These are phyloP conservation scores for Mycena pura DNA, from an alignment of 768 basidiomycete species.

Conservation along the genomic window DNA sequence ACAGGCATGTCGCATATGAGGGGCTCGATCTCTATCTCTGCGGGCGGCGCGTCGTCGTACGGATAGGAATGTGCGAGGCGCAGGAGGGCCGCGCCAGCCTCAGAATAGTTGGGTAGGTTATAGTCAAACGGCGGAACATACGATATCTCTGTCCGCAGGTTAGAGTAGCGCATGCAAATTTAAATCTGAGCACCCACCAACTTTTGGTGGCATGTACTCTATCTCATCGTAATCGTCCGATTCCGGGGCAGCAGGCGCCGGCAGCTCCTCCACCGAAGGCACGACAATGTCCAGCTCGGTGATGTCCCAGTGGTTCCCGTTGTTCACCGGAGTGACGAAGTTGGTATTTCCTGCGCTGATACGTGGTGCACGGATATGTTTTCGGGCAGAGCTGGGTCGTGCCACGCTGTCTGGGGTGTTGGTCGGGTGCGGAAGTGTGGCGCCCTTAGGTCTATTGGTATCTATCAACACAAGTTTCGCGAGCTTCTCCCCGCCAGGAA, in stretches of 20 bases:
- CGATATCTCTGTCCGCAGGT: conserved; percentile 42
- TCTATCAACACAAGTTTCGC: conserved; percentile 36
- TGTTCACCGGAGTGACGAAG: conserved; percentile 72
- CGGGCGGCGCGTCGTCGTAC: conserved; percentile 38
- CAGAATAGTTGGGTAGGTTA: conserved; percentile 50
- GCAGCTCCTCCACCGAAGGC: conserved; percentile 30
- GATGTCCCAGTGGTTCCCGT: conserved; percentile 79
- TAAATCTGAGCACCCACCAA: conserved; percentile 35
- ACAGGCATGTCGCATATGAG: conserved; percentile 39
- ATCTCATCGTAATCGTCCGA: conserved; percentile 54
- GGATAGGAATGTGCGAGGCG: conserved; percentile 40
- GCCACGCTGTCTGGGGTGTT: conserved; percentile 50
- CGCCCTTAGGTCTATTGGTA: conserved; percentile 22
- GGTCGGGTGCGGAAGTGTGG: conserved; percentile 26
- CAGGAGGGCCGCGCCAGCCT: conserved; percentile 46
- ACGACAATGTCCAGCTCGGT: conserved; percentile 54
- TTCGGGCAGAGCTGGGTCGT: conserved; percentile 73
- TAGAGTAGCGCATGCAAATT: background rate
- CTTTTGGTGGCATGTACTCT: conserved; percentile 61
- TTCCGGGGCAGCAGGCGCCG: conserved; percentile 33
- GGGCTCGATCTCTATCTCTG: conserved; percentile 37
- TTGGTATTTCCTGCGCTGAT: conserved; percentile 49
- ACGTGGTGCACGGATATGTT: conserved; percentile 63
- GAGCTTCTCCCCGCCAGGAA: conserved; percentile 39
- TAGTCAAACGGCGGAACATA: conserved; percentile 54